These are phyloP conservation scores for Tinospora cordifolia DNA, from an alignment of 164 flowering plant species.

Conservation along the genomic window DNA sequence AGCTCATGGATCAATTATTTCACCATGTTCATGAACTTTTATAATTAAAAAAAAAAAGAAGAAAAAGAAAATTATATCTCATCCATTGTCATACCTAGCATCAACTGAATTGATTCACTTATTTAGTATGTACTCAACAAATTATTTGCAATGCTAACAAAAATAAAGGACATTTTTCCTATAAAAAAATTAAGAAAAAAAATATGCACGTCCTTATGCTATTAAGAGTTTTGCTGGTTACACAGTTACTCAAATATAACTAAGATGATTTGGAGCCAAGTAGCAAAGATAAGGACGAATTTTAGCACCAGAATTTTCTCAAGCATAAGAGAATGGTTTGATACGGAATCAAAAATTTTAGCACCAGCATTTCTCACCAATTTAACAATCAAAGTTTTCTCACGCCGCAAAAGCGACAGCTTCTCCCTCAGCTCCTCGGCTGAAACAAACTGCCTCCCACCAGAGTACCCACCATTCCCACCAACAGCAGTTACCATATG, in stretches of 20 bases:
- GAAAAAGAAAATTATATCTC: too few relatives aligned
- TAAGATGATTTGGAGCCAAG: background rate
- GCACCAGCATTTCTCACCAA: slow-evolving; percentile 36
- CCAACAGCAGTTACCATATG: slow-evolving; percentile 99
- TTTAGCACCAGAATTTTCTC: background rate
- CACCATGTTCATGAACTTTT: too few relatives aligned
- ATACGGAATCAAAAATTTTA: background rate
- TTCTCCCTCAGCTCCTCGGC: slow-evolving; percentile 87
- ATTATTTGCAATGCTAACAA: too few relatives aligned
- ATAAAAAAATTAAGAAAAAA: too few relatives aligned
- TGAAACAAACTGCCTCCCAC: slow-evolving; percentile 82
- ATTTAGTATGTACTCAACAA: too few relatives aligned
- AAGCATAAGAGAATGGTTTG: background rate
- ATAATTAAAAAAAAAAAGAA: too few relatives aligned
- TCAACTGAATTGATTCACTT: too few relatives aligned
- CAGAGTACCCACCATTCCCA: slow-evolving; percentile 94
- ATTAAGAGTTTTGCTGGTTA: background rate
- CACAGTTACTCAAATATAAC: background rate
- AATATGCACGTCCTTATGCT: too few relatives aligned
- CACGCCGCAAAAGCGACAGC: slow-evolving; percentile 69
- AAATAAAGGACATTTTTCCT: too few relatives aligned
- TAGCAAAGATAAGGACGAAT: background rate
- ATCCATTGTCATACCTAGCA: too few relatives aligned
- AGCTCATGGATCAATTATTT: too few relatives aligned
- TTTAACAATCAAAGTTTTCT: slow-evolving; percentile 82